These are phyloP conservation scores for Pichia manshurica DNA, from an alignment of 805 yeast genomes.

Conservation along the genomic window DNA sequence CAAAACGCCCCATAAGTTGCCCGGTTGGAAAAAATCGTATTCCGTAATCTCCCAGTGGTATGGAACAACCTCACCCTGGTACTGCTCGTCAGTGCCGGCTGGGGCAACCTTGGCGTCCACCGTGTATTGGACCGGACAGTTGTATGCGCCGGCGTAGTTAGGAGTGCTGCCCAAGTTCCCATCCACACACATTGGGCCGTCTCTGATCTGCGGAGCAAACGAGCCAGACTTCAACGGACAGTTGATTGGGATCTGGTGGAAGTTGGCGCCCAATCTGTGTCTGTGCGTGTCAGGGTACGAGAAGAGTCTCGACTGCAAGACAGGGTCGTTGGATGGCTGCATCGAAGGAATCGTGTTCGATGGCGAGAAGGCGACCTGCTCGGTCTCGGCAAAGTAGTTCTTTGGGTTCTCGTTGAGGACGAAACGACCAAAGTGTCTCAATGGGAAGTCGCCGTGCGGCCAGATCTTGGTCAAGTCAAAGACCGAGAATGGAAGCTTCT, in stretches of 20 bases:
- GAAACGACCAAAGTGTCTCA: constrained; percentile 78
- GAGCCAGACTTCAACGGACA: constrained; percentile 60
- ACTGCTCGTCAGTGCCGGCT: constrained; percentile 27
- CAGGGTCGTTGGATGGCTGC: constrained; percentile 81
- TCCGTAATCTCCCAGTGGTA: constrained; percentile 79
- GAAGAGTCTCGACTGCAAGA: constrained; percentile 72
- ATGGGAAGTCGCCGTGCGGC: constrained; percentile 84
- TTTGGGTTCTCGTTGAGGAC: constrained; percentile 76
- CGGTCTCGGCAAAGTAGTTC: constrained; percentile 83
- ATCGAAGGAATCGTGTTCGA: constrained; percentile 80
- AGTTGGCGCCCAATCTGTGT: constrained; percentile 73
- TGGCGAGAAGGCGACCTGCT: constrained; percentile 82
- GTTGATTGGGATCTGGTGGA: constrained; percentile 82
- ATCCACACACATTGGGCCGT: constrained; percentile 67
- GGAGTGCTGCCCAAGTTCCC: constrained; percentile 76
- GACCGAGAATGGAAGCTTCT: constrained; percentile 69
- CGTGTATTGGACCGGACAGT: constrained; percentile 43
- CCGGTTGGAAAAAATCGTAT: constrained; percentile 72
- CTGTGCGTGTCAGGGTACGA: constrained; percentile 85
- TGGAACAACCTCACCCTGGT: constrained; percentile 43
- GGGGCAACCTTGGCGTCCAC: constrained; percentile 32
- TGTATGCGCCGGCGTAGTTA: constrained; percentile 59
- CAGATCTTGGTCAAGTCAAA: constrained; percentile 89
- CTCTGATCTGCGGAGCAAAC: constrained; percentile 71
- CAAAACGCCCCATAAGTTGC: constrained; percentile 71